Conservation (phyloP, 352 stramenopile genomes). For the Phytophthora pluvialis region DNA sequence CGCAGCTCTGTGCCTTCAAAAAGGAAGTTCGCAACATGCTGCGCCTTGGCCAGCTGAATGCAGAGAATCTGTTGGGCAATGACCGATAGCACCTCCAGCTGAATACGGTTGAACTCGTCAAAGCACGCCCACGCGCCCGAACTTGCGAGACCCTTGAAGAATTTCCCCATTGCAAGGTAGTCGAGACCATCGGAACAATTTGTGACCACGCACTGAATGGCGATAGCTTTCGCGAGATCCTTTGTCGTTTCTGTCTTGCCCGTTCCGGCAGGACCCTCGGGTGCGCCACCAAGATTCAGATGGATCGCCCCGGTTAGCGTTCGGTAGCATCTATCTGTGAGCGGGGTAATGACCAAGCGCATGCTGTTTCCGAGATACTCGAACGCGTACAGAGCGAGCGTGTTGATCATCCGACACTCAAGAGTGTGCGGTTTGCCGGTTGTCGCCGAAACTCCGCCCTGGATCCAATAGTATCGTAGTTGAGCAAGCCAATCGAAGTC, state of each 20-base stretch:
- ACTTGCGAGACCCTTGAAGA: slow-evolving; percentile 93
- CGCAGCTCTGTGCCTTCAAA: slow-evolving; percentile 93
- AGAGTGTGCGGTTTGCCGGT: slow-evolving; percentile 89
- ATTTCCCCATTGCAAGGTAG: slow-evolving; percentile 94
- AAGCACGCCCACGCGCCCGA: slow-evolving; percentile 93
- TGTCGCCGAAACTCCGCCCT: slow-evolving; percentile 80
- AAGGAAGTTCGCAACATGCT: slow-evolving; percentile 81
- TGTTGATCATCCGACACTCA: slow-evolving; percentile 94
- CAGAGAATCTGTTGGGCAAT: slow-evolving; percentile 94
- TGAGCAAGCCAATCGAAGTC: slow-evolving; percentile 96
- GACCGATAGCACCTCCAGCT: slow-evolving; percentile 92
- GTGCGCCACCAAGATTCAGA: slow-evolving; percentile 90
- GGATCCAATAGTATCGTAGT: slow-evolving; percentile 93
- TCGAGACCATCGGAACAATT: slow-evolving; percentile 92
- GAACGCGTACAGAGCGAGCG: slow-evolving; percentile 90
- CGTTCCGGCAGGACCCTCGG: slow-evolving; percentile 90
- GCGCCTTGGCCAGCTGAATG: slow-evolving; percentile 89
- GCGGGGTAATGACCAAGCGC: slow-evolving; percentile 92
- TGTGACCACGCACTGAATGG: slow-evolving; percentile 94
- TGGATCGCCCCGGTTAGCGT: slow-evolving; percentile 93
- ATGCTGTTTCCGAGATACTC: slow-evolving; percentile 94
- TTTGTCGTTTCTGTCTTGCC: slow-evolving; percentile 95
- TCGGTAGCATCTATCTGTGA: slow-evolving; percentile 93
- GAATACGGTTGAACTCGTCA: slow-evolving; percentile 94
- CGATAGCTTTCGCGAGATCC: slow-evolving; percentile 92